Conservation (phyloP, 805 yeast genomes). For the Suhomyces sp. region DNA sequence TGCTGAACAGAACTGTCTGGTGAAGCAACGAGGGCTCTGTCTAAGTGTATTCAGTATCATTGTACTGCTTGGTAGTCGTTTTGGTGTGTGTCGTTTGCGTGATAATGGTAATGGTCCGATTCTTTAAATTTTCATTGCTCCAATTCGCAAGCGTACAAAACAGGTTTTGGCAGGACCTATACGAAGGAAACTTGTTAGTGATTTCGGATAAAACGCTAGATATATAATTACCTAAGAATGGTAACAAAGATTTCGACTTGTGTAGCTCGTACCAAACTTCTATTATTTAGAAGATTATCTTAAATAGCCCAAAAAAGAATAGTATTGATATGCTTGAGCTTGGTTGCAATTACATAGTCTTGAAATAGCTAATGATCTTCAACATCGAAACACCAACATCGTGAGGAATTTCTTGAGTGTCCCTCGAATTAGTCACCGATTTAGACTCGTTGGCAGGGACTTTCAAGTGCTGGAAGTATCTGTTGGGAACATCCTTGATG, state of each 20-base stretch:
- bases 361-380: constrained; percentile 38
- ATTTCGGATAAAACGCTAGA: too few species aligned
- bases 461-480: constrained; percentile 43
- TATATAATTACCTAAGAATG: too few species aligned
- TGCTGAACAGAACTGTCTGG: neutral
- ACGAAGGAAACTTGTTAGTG: too few species aligned
- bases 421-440: constrained; percentile 60
- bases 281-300: too few species aligned
- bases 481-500: constrained; percentile 52
- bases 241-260: too few species aligned
- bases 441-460: constrained; percentile 46
- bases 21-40: neutral
- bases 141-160: too few species aligned
- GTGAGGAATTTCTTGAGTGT: constrained; percentile 57
- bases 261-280: too few species aligned
- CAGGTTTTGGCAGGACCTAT: too few species aligned
- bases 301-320: too few species aligned
- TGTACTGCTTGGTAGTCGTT: too few species aligned
- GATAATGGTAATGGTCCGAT: constrained; percentile 2
- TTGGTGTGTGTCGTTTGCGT: too few species aligned
- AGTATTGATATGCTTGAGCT: too few species aligned
- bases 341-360: neutral
- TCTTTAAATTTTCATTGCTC: neutral
- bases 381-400: constrained; percentile 49
- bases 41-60: constrained; percentile 4